Percentiles rank a stretch among this genome's conserved stretches.
Conservation (phyloP, 1,284 basidiomycete species). For the Kalmanozyma brasiliensis region DNA sequence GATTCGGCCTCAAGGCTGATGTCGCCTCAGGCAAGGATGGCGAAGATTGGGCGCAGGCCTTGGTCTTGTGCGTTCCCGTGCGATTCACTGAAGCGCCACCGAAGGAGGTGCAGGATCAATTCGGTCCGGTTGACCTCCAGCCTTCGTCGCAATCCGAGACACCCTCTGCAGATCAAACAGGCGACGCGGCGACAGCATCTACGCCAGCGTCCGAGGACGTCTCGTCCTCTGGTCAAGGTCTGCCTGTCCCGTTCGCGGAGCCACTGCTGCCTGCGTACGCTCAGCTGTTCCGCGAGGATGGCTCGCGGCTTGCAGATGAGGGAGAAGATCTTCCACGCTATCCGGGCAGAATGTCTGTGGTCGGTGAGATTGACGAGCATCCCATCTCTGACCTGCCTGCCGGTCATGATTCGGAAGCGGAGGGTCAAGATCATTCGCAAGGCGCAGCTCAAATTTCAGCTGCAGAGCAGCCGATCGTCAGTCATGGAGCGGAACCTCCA, state of each 20-base stretch:
- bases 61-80: constrained; percentile 67
- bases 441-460: constrained; percentile 3
- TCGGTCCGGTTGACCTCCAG: constrained; percentile 36
- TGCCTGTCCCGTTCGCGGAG: constrained; percentile 22
- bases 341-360: constrained; percentile 53
- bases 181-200: not conserved
- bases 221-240: not conserved
- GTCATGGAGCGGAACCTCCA: not conserved
- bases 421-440: not conserved
- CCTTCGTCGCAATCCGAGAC: not conserved
- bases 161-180: not conserved
- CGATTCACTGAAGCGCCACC: constrained; percentile 67
- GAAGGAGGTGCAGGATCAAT: constrained; percentile 62
- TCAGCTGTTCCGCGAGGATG: constrained; percentile 67
- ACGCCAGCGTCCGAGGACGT: not conserved
- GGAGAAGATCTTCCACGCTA: constrained; percentile 66
- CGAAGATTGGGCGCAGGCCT: constrained; percentile 60
- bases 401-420: not conserved
- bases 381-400: not conserved
- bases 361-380: constrained; percentile 48
- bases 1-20: constrained; percentile 58
- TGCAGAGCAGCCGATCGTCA: no score
- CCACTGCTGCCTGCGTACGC: constrained; percentile 65
- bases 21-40: constrained; percentile 26
- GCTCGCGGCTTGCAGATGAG: constrained; percentile 65